A percentile compares a stretch with the other conserved stretches of the same genome.
Conservation (phyloP, 2,329 filamentous ascomycete species). For the Escovopsis sp. region DNA sequence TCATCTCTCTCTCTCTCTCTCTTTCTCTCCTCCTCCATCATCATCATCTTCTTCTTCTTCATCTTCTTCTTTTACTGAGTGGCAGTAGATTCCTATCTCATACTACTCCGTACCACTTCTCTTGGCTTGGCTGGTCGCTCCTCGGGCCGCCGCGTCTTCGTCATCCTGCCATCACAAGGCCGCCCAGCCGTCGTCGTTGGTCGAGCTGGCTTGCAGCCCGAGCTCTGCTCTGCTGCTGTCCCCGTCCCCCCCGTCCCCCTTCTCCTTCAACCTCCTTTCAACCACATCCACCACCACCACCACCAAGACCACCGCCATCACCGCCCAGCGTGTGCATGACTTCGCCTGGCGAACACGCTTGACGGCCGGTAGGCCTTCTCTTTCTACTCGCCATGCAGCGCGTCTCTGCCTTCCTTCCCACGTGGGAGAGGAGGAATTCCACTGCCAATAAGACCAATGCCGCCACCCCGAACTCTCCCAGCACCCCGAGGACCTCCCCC, state of each 20-base stretch:
- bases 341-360: slow-evolving; percentile 14
- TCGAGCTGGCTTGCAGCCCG: background rate
- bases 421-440: slow-evolving; percentile 30
- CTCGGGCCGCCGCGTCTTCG: background rate
- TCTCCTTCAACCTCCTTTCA: background rate
- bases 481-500: too few relatives aligned
- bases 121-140: too few relatives aligned
- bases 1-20: background rate
- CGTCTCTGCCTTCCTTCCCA: slow-evolving; percentile 28
- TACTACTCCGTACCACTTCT: too few relatives aligned
- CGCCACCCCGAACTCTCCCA: slow-evolving; percentile 15
- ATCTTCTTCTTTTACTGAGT: background rate
- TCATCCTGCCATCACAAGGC: background rate
- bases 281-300: background rate
- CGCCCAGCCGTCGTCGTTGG: background rate
- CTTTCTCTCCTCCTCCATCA: background rate
- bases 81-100: too few relatives aligned
- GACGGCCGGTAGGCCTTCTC: slow-evolving; percentile 20
- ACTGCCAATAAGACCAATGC: slow-evolving; percentile 13
- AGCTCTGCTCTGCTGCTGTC: background rate
- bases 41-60: background rate
- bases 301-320: background rate
- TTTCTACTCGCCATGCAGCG: slow-evolving; percentile 24
- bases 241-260: background rate
- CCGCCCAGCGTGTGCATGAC: slow-evolving; percentile 7